A percentile compares a stretch with the other conserved stretches of the same genome.
Evolutionary conservation across 352 stramenopile species (phyloP).

Genomic region (Plasmopara muralis): DNA sequence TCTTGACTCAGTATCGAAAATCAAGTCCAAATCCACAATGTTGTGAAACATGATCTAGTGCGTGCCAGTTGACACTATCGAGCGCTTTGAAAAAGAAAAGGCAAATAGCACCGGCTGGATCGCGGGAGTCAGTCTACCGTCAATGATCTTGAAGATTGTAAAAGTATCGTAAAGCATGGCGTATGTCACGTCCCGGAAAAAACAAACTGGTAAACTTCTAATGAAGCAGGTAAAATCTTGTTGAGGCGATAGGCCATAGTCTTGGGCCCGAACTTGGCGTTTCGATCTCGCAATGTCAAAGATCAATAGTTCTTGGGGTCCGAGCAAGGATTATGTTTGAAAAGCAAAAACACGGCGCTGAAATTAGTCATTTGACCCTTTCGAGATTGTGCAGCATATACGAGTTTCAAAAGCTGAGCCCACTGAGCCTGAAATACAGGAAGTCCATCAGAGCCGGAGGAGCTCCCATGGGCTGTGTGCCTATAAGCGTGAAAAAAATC

Average conservation of each 20-base stretch:
- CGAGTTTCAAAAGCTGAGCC: not conserved
- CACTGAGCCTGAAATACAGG: not conserved
- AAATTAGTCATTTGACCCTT: not conserved
- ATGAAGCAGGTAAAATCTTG: not conserved
- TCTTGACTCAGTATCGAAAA: not conserved
- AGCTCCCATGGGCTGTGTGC: not conserved
- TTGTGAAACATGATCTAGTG: not conserved
- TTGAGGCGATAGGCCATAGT: not conserved
- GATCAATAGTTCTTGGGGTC: not conserved
- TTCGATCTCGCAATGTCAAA: not conserved
- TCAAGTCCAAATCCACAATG: not conserved
- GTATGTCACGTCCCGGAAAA: not conserved
- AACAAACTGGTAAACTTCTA: not conserved
- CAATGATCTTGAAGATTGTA: not conserved
- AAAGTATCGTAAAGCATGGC: not conserved
- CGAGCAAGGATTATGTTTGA: not conserved
- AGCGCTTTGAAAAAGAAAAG: slow-evolving; percentile 3
- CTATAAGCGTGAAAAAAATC: not conserved
- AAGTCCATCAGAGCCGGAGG: not conserved
- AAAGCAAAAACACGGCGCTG: not conserved
- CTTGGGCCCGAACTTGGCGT: not conserved
- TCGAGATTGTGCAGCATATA: not conserved
- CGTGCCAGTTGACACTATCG: slow-evolving; percentile 7
- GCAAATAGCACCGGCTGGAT: slow-evolving; percentile 1
- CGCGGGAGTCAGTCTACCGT: not conserved